Percentiles rank a stretch among this genome's conserved stretches.
phyloP scores from a whole-genome alignment of 2,329 filamentous ascomycete genomes.

The Huntiella omanensis region DNA sequence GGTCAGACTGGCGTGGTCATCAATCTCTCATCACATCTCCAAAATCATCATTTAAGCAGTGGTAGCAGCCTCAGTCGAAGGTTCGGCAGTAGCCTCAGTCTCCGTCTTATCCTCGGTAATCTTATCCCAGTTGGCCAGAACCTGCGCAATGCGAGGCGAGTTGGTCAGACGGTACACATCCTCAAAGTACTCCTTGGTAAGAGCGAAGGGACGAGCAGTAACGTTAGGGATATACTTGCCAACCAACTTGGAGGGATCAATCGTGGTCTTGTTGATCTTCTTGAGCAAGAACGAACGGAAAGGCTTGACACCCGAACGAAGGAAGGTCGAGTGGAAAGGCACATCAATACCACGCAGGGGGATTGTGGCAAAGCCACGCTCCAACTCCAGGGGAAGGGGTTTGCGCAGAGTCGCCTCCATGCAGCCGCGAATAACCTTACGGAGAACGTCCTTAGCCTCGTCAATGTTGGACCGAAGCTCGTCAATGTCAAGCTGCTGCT shows the following conservation, averaged over 20 bases:
- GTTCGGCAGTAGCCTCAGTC: too few species aligned
- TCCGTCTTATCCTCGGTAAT: conserved; percentile 34
- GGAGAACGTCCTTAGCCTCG: conserved; percentile 74
- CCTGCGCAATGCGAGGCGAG: conserved; percentile 54
- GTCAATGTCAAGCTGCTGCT: conserved; percentile 93
- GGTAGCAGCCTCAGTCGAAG: too few species aligned
- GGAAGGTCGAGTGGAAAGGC: conserved; percentile 96
- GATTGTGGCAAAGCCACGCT: conserved; percentile 93
- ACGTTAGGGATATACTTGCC: conserved; percentile 99
- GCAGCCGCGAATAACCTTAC: conserved; percentile 78
- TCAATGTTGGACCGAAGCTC: conserved; percentile 77
- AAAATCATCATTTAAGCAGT: too few species aligned
- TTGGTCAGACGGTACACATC: conserved; percentile 93
- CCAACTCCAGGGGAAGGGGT: conserved; percentile 68
- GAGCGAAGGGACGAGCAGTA: conserved; percentile 82
- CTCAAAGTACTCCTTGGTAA: conserved; percentile 98
- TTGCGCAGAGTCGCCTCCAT: conserved; percentile 77
- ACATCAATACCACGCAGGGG: conserved; percentile 95
- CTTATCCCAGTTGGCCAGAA: conserved; percentile 73
- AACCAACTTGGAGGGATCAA: conserved; percentile 88
- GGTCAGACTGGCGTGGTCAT: too few species aligned
- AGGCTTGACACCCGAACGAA: conserved; percentile 94
- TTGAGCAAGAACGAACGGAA: conserved; percentile 97
- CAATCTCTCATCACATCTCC: too few species aligned
- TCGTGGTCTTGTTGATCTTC: conserved; percentile 99